Evolutionary conservation across 306 rosid species (phyloP), one percentile per base, ranked within the genome.

Genomic region (Calophaca sinica): DNA sequence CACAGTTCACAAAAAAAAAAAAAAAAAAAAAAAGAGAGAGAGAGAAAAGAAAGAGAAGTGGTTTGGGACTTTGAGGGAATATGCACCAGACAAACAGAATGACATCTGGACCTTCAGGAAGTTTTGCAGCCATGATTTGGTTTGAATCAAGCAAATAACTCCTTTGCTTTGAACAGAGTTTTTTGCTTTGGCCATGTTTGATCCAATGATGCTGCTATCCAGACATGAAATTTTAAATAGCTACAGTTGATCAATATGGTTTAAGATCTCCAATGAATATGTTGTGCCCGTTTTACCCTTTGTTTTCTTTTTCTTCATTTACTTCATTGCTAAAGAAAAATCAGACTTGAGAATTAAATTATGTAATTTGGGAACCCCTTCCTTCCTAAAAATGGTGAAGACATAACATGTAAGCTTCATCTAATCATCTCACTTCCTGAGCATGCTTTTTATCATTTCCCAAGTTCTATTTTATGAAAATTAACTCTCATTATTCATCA

Each of bases 101-200:
- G n/a, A 53, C 12, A 31, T 11, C 38, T 51, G 62, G 44, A 26
- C 32, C 45, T 55, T 62, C 36, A 38, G 3, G 57, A 76, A 60
- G 70, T 57, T 79, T 57, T 53, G 73, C 72, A 58, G 62, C 66
- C 66, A 41, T 54, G 74, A 79, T 36, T 79, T 72, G 48, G 69
- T 68, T 29, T 31, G 3, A 28, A 54, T 11, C 38, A 3, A 46
- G 55, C 69, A 42, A 48, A 45, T 64, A n/a, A 26, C 29, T 50
- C 28, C 51, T 65, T 14, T 70, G 28, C 64, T 63, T 20, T 53
- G 41, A 53, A 53, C 48, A 32, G 53, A 61, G 41, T 51, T 42
- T 20, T 42, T 41, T 57, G 65, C 69, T 35, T 59, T 59, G 20
- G 36, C 28, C 44, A 9, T 26, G 76, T 55, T 68, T 68, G 54